Conservation (phyloP, 2,329 filamentous ascomycete genomes). For the Neofusicoccum ribis region DNA sequence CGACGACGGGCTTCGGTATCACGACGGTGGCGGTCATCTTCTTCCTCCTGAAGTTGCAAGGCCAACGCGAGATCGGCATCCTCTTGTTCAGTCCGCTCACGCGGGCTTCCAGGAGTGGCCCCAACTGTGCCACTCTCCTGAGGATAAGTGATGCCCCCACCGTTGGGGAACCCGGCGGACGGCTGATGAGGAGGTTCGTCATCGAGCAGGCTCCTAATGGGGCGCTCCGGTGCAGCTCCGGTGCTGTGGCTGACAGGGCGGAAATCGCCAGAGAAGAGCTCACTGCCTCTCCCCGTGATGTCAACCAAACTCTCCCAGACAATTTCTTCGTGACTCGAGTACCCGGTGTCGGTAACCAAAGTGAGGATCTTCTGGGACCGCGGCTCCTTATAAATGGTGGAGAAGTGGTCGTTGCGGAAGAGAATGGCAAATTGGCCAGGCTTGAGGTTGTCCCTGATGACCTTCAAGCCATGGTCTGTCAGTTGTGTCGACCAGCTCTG, state of each 20-base stretch:
- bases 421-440: slow-evolving; percentile 85
- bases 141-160: slow-evolving; percentile 12
- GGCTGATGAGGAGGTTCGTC: slow-evolving; percentile 29
- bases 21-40: slow-evolving; percentile 73
- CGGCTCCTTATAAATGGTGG: slow-evolving; percentile 87
- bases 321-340: slow-evolving; percentile 81
- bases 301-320: slow-evolving; percentile 95
- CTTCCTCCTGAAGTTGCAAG: slow-evolving; percentile 90
- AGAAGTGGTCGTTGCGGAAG: slow-evolving; percentile 97
- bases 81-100: slow-evolving; percentile 62
- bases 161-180: slow-evolving; percentile 9
- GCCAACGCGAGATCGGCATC: slow-evolving; percentile 82
- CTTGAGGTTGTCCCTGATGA: slow-evolving; percentile 68
- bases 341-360: slow-evolving; percentile 90
- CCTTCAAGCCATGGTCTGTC: slow-evolving; percentile 75
- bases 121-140: slow-evolving; percentile 28
- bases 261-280: slow-evolving; percentile 90
- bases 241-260: slow-evolving; percentile 68
- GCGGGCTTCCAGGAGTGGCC: slow-evolving; percentile 1
- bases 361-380: slow-evolving; percentile 73
- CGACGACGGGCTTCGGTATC: slow-evolving; percentile 60
- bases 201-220: slow-evolving; percentile 31
- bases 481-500: slow-evolving; percentile 79
- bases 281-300: slow-evolving; percentile 77
- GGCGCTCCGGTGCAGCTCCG: slow-evolving; percentile 28